phyloP scores from a whole-genome alignment of 768 basidiomycete genomes.

The Amanita inopinata region DNA sequence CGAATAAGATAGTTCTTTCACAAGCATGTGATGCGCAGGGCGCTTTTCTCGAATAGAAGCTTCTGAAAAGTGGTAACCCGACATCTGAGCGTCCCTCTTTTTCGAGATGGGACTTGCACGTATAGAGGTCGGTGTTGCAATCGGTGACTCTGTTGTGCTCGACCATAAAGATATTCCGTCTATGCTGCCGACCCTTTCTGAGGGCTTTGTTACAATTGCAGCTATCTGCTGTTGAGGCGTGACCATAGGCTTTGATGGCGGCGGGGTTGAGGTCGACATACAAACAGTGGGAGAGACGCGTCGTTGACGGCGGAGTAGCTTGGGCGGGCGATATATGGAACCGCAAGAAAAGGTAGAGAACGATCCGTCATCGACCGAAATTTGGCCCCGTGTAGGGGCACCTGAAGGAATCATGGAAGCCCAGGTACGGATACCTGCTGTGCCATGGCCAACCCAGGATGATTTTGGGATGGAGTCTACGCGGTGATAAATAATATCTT shows the following conservation, averaged over 20 bases:
- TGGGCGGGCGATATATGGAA: slow-evolving; percentile 22
- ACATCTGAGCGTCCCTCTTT: background rate
- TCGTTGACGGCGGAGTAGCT: slow-evolving; percentile 31
- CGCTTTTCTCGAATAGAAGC: slow-evolving; percentile 5
- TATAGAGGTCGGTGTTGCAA: slow-evolving; percentile 40
- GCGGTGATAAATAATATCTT: slow-evolving; percentile 17
- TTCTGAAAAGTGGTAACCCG: background rate
- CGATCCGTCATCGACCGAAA: slow-evolving; percentile 9
- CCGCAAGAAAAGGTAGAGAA: slow-evolving; percentile 15
- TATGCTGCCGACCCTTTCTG: slow-evolving; percentile 23
- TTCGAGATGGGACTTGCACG: slow-evolving; percentile 25
- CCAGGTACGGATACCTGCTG: slow-evolving; percentile 38
- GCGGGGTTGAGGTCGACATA: slow-evolving; percentile 29
- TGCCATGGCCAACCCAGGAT: slow-evolving; percentile 30
- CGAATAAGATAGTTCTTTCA: background rate
- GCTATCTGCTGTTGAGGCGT: slow-evolving; percentile 25
- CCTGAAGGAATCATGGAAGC: slow-evolving; percentile 30
- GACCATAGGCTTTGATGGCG: slow-evolving; percentile 22
- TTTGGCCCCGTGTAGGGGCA: slow-evolving; percentile 19
- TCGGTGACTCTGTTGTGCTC: slow-evolving; percentile 37
- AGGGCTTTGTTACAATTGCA: slow-evolving; percentile 17
- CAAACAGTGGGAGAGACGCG: slow-evolving; percentile 41
- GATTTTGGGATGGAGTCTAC: slow-evolving; percentile 12
- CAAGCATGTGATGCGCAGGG: slow-evolving; percentile 1
- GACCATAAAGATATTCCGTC: slow-evolving; percentile 25